Evolutionary conservation across 768 basidiomycete genomes (phyloP), one percentile per base, ranked within the genome.

Genomic region (Podaxis sp.): DNA sequence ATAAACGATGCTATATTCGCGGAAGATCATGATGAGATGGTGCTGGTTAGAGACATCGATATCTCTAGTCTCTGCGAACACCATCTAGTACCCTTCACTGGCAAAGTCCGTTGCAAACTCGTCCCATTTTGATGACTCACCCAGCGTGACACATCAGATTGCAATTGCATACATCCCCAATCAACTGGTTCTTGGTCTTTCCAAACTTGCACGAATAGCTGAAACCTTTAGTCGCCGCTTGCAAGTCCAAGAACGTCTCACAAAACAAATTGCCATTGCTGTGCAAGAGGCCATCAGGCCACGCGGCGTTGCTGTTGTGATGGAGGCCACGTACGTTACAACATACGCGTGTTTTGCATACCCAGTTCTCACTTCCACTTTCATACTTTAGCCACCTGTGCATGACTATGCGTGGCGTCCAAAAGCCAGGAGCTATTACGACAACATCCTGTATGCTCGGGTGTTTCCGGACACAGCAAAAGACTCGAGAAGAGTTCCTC

Each of bases 11-110:
- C 97, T 62, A 87, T 99, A 41, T 99, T 99, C 73, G 90, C 94
- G 49, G 97, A 99, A 75, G 95, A 99, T 76, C 97, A 99, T 79
- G 97, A 99, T 70, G 97, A 99, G 76, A 96, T 99, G 95, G 97
- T 99, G 46, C 86, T 99, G 63, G 96, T 99, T 60, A 87, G 92
- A 64, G 96, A 99, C 73, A 99, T 99, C 69, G 93, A 97, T 73
- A 89, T 99, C 63, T 97, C 94, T 51, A 96, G 94, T 72, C 79
- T 99, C 63, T 99, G 97, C 77, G 97, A 99, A 80, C 97, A 99
- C 73, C 97, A 99, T 75, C 83, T 99, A 65, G 95, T 99, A 33
- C 97, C 97, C 20, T 99, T 99, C 78, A 95, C 91, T 36, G 97
- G 96, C 68, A 97, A 97, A 81, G 96, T 94, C 67, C 64, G 89